A percentile compares a stretch with the other conserved stretches of the same genome.
These are phyloP conservation scores for Sistotremastrum suecicum DNA, from an alignment of 768 basidiomycete genomes.

Conservation along the genomic window DNA sequence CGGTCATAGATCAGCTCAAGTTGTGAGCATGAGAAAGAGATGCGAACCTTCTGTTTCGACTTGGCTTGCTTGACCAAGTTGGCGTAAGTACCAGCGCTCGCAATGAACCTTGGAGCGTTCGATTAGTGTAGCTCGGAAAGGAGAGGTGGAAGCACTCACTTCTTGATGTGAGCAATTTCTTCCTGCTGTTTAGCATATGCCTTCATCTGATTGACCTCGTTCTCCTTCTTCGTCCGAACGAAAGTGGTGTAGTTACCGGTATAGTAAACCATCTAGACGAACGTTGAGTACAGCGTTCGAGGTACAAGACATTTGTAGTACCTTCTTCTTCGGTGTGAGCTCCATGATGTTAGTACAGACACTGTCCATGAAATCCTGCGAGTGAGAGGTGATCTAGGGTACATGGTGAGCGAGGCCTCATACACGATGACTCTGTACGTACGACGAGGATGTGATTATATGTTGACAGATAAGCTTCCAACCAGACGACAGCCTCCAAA, in stretches of 20 bases:
- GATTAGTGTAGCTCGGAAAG: conserved; percentile 5
- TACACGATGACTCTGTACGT: conserved; percentile 4
- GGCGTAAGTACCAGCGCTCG: conserved; percentile 98
- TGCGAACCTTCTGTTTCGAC: conserved; percentile 96
- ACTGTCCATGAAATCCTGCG: conserved; percentile 98
- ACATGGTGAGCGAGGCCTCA: neutral
- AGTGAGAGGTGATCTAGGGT: conserved; percentile 74
- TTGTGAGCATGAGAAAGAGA: conserved; percentile 1
- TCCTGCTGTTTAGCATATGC: conserved; percentile 98
- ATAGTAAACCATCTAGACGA: conserved; percentile 60
- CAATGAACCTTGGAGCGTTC: conserved; percentile 56
- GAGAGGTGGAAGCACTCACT: conserved; percentile 33
- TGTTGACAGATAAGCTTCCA: conserved; percentile 93
- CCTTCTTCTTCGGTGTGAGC: conserved; percentile 78
- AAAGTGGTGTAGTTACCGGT: conserved; percentile 96
- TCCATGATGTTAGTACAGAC: conserved; percentile 99
- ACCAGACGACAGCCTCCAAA: conserved; percentile 95
- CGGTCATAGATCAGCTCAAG: too few relatives aligned
- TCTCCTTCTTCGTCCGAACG: conserved; percentile 90
- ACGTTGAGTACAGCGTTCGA: neutral
- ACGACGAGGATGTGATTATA: conserved; percentile 95
- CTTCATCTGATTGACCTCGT: conserved; percentile 99
- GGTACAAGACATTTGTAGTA: neutral
- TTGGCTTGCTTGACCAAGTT: conserved; percentile 98
- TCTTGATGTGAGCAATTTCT: conserved; percentile 96